Percentiles rank a stretch among this genome's conserved stretches.
phyloP scores from a whole-genome alignment of 805 yeast genomes.

The Starmerella tilneyi region DNA sequence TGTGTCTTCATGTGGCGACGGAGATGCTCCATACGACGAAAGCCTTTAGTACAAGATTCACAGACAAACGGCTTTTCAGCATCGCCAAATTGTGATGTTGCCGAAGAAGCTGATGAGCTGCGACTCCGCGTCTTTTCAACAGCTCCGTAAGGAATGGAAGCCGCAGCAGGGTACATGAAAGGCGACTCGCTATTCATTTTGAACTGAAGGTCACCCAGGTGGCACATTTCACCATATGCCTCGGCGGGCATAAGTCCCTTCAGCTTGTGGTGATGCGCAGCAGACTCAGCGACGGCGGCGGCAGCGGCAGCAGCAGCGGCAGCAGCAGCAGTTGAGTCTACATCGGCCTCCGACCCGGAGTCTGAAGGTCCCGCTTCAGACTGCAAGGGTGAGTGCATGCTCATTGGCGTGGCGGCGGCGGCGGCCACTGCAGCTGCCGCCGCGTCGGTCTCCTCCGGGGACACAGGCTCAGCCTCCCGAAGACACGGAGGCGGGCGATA shows the following conservation, averaged over 20 bases:
- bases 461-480: slow-evolving; percentile 8
- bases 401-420: neutral
- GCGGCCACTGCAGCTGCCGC: slow-evolving; percentile 10
- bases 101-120: slow-evolving; percentile 9
- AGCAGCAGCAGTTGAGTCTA: slow-evolving; percentile 7
- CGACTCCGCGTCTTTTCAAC: slow-evolving; percentile 8
- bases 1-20: slow-evolving; percentile 61
- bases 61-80: slow-evolving; percentile 32
- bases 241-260: slow-evolving; percentile 6
- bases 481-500: slow-evolving; percentile 29
- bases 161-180: slow-evolving; percentile 5
- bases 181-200: neutral
- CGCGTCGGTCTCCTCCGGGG: neutral
- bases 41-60: slow-evolving; percentile 31
- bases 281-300: neutral
- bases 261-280: neutral
- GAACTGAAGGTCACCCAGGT: slow-evolving; percentile 1
- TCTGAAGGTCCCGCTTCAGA: slow-evolving; percentile 4
- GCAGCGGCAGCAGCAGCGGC: slow-evolving; percentile 6
- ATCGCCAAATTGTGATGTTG: neutral
- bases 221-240: neutral
- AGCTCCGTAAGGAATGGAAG: neutral
- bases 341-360: neutral
- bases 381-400: slow-evolving; percentile 2
- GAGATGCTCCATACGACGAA: slow-evolving; percentile 36